Conservation (phyloP, 2,329 filamentous ascomycete genomes). For the Colletotrichum somersetense region DNA sequence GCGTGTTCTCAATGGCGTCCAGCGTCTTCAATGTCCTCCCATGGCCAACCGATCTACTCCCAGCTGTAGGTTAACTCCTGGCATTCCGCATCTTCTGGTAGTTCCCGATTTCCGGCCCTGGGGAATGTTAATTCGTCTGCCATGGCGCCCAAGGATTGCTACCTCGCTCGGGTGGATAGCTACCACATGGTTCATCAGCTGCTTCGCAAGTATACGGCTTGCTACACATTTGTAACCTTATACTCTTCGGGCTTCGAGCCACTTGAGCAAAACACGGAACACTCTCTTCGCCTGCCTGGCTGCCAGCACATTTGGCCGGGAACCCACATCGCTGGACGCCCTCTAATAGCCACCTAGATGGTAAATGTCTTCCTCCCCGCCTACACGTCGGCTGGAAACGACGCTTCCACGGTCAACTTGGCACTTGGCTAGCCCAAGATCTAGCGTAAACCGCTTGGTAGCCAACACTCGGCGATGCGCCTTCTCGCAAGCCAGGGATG, state of each 20-base stretch:
- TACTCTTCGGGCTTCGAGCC: background rate
- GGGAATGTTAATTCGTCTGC: conserved; percentile 20
- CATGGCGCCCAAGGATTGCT: conserved; percentile 14
- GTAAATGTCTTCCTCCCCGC: background rate
- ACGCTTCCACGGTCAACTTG: conserved; percentile 27
- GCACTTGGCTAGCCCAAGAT: conserved; percentile 16
- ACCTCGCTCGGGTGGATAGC: conserved; percentile 2
- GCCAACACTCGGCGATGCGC: conserved; percentile 1
- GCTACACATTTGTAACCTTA: background rate
- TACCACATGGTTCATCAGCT: background rate
- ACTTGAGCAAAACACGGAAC: conserved; percentile 2
- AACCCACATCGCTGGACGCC: background rate
- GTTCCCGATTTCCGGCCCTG: background rate
- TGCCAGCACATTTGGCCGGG: background rate
- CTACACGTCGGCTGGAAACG: background rate
- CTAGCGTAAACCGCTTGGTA: conserved; percentile 1
- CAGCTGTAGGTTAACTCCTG: background rate
- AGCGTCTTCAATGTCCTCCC: background rate
- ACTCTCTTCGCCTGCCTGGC: background rate
- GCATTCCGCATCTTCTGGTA: conserved; percentile 10
- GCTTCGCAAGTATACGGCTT: background rate
- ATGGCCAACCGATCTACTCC: background rate
- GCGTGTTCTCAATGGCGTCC: conserved; percentile 27
- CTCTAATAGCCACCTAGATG: conserved; percentile 13
- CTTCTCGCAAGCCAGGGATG: conserved; percentile 29